Conservation (phyloP, 768 basidiomycete genomes). For the Auricularia heimuer region DNA sequence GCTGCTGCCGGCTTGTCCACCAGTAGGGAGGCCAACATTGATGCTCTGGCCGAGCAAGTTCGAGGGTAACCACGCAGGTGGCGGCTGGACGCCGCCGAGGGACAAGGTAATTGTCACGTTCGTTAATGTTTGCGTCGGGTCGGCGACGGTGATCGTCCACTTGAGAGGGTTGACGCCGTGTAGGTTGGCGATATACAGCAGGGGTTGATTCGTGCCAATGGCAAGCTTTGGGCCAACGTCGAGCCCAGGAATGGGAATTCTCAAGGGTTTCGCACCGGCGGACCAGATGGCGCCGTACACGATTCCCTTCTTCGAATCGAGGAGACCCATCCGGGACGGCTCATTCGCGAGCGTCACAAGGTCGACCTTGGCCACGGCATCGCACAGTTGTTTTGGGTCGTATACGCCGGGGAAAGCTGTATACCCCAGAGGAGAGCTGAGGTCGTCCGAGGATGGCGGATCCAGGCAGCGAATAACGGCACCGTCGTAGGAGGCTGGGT, state of each 20-base stretch:
- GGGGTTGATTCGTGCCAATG: slow-evolving; percentile 8
- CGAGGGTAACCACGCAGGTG: too few species aligned
- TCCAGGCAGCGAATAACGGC: slow-evolving; percentile 56
- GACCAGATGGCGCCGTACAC: slow-evolving; percentile 37
- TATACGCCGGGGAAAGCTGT: slow-evolving; percentile 42
- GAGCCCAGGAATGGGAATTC: slow-evolving; percentile 1
- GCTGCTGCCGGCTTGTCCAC: not conserved
- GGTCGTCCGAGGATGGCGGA: slow-evolving; percentile 31
- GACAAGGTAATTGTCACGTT: not conserved
- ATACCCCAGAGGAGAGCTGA: slow-evolving; percentile 36
- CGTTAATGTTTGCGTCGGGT: slow-evolving; percentile 45
- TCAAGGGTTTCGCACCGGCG: slow-evolving; percentile 36
- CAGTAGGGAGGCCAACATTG: not conserved
- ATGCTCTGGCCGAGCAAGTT: not conserved
- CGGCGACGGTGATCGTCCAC: slow-evolving; percentile 45
- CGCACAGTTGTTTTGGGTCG: slow-evolving; percentile 26
- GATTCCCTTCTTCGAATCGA: slow-evolving; percentile 33
- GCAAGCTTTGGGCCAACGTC: not conserved
- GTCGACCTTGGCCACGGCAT: slow-evolving; percentile 24
- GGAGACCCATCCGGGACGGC: slow-evolving; percentile 33
- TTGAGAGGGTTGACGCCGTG: slow-evolving; percentile 18
- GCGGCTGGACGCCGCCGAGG: too few species aligned
- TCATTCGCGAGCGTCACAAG: slow-evolving; percentile 39
- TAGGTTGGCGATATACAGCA: slow-evolving; percentile 25
- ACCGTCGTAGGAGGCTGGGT: slow-evolving; percentile 46